These are phyloP conservation scores for Globisporangium takayamanum DNA, from an alignment of 352 stramenopile genomes.

Conservation along the genomic window DNA sequence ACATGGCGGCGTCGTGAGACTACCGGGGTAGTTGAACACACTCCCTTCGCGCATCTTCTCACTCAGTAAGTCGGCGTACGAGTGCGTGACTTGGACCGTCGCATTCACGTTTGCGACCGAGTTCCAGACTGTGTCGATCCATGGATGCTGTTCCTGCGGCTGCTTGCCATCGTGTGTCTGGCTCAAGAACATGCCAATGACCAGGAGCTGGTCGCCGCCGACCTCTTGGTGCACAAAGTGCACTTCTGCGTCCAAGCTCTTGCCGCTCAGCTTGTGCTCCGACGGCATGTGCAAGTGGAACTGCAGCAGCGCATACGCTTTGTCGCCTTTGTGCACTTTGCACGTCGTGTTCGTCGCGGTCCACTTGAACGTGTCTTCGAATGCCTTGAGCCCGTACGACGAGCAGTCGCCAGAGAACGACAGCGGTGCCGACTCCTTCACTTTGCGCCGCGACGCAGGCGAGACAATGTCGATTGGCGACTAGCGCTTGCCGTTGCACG, in stretches of 20 bases:
- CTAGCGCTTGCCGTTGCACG: conserved; percentile 11
- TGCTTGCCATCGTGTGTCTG: neutral
- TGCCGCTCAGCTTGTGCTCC: conserved; percentile 34
- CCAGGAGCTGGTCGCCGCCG: conserved; percentile 15
- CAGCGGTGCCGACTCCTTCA: conserved; percentile 5
- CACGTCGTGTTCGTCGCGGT: conserved; percentile 2
- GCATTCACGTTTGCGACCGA: conserved; percentile 8
- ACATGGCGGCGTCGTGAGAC: conserved; percentile 49
- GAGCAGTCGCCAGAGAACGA: conserved; percentile 16
- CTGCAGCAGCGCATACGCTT: conserved; percentile 25
- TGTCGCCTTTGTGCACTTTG: conserved; percentile 15
- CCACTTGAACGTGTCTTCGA: conserved; percentile 17
- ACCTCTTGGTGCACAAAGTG: conserved; percentile 41
- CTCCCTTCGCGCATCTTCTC: conserved; percentile 11
- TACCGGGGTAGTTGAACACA: conserved; percentile 71
- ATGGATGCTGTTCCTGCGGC: conserved; percentile 2
- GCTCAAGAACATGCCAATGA: conserved; percentile 24
- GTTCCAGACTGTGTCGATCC: conserved; percentile 15
- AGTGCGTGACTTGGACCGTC: conserved; percentile 13
- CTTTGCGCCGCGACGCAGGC: neutral
- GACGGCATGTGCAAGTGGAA: conserved; percentile 40
- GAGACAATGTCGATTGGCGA: conserved; percentile 15
- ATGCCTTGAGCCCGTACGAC: conserved; percentile 9
- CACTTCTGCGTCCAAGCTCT: conserved; percentile 22
- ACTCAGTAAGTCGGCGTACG: conserved; percentile 9